Evolutionary conservation across 2,329 filamentous ascomycete genomes (phyloP), one percentile per base, ranked within the genome.

Genomic region (Neopestalotiopsis sp.): DNA sequence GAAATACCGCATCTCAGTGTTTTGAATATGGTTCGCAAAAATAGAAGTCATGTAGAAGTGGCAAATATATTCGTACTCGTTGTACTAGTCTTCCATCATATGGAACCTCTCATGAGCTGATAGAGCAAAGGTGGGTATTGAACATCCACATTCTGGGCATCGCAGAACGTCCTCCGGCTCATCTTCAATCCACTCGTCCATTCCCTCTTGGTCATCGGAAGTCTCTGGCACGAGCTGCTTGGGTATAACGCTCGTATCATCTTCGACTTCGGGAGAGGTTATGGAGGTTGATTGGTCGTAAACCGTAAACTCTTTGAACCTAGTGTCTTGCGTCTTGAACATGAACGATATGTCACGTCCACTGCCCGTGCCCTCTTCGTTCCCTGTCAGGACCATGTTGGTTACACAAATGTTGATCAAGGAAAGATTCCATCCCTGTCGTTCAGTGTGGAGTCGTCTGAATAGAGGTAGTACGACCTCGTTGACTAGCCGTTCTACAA

Each of bases 401-500:
- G 93, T 92, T 7, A 93, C 94, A 60, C 94, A 95, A 28, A 98
- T 83, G 72, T 98, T 98, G 69, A 98, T 84, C 65, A 98, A 82
- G 72, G 92, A 93, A 20, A 98, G 80, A 72, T 95, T 93, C 92
- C 93, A 97, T 1, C 88, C 90, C 9, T 85, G 82, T 71, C 86
- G 88, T 70, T 92, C 90, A 0, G 90, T 86, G 72, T 95, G 91
- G 13, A 97, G 83, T 70, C 89, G 90, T 14, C 90, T 89, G 75
- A 97, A 94, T 78, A 97, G 87, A 0, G 89, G 88, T 3, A 94
- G 73, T 20, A 97, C 78, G 1, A 85, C 81, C 70, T 96, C 92
- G 4, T 85, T 81, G 0, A 95, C 91, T 1, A 98, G 84, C 56
- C 88, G 88, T 66, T 92, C 89, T 0, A 90, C 91, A 28, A 94